These are phyloP conservation scores for Licmophora abbreviata DNA, from an alignment of 108 stramenopile species.

Conservation along the genomic window DNA sequence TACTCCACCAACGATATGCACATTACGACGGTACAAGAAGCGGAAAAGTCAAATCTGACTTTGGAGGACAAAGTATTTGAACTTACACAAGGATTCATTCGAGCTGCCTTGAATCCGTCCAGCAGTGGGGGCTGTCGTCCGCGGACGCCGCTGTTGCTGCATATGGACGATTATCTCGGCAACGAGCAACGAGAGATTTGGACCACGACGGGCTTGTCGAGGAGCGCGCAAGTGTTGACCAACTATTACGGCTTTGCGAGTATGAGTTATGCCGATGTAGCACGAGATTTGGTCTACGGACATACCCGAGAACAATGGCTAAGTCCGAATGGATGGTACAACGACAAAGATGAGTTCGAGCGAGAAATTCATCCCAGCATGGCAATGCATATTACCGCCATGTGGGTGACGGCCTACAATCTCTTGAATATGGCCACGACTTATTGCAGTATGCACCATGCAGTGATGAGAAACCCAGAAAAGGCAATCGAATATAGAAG, in stretches of 20 bases:
- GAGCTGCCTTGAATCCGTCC: constrained; percentile 24
- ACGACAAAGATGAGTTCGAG: constrained; percentile 18
- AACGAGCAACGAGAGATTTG: constrained; percentile 58
- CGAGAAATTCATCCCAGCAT: constrained; percentile 76
- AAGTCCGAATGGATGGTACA: constrained; percentile 48
- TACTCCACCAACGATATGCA: constrained; percentile 56
- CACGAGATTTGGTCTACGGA: constrained; percentile 65
- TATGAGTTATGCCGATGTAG: constrained; percentile 64
- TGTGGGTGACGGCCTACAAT: constrained; percentile 59
- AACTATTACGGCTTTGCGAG: constrained; percentile 63
- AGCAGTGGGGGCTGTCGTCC: constrained; percentile 1
- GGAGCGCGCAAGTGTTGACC: constrained; percentile 45
- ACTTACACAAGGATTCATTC: constrained; percentile 54
- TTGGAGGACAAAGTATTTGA: constrained; percentile 53
- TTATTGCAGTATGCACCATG: constrained; percentile 34
- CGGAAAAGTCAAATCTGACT: constrained; percentile 32
- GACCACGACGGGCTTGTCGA: constrained; percentile 45
- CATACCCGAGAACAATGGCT: constrained; percentile 61
- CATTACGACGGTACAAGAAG: constrained; percentile 27
- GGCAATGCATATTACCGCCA: constrained; percentile 59
- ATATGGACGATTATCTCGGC: constrained; percentile 76
- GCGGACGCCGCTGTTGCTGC: constrained; percentile 49
- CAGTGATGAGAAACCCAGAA: background rate
- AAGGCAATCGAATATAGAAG: background rate
- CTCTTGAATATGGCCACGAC: constrained; percentile 58